Conservation (phyloP, 441 rosid species). For the Bocquillonia castaneifolia region DNA sequence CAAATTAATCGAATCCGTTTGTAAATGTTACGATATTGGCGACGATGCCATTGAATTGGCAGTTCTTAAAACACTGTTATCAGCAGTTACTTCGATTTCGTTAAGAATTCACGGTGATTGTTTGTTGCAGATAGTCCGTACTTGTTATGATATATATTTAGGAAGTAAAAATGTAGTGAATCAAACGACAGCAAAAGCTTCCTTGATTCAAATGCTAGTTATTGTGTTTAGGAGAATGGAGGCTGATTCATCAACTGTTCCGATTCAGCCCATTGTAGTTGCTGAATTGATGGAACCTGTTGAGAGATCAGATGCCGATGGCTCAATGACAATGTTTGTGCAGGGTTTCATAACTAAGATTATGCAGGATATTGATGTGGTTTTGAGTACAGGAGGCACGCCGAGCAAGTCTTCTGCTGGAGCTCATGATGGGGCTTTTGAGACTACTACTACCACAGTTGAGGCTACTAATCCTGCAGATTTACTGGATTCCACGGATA, state of each 20-base stretch:
- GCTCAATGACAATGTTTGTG: conserved; percentile 86
- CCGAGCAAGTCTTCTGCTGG: conserved; percentile 45
- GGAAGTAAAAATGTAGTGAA: conserved; percentile 89
- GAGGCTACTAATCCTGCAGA: conserved; percentile 94
- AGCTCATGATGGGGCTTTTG: conserved; percentile 78
- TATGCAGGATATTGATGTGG: conserved; percentile 91
- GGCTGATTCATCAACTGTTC: conserved; percentile 92
- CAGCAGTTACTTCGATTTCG: conserved; percentile 87
- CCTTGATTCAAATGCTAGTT: conserved; percentile 89
- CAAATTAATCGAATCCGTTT: conserved; percentile 69
- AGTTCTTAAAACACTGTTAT: conserved; percentile 69
- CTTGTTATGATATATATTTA: conserved; percentile 86
- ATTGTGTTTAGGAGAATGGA: conserved; percentile 97
- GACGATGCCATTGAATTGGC: conserved; percentile 77
- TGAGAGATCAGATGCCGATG: conserved; percentile 83
- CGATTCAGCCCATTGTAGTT: conserved; percentile 94
- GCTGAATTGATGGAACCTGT: conserved; percentile 90
- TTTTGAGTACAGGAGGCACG: conserved; percentile 54
- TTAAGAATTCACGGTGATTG: conserved; percentile 89
- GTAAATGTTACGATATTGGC: conserved; percentile 76
- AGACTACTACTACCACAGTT: conserved; percentile 72
- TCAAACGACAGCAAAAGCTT: conserved; percentile 94
- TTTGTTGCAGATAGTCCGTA: conserved; percentile 75
- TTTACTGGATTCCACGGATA: conserved; percentile 96
- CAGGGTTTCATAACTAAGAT: conserved; percentile 96